Percentiles rank a stretch among this genome's conserved stretches.
Evolutionary conservation across 352 stramenopile genomes (phyloP).

Genomic region (Blastocystis sp.): DNA sequence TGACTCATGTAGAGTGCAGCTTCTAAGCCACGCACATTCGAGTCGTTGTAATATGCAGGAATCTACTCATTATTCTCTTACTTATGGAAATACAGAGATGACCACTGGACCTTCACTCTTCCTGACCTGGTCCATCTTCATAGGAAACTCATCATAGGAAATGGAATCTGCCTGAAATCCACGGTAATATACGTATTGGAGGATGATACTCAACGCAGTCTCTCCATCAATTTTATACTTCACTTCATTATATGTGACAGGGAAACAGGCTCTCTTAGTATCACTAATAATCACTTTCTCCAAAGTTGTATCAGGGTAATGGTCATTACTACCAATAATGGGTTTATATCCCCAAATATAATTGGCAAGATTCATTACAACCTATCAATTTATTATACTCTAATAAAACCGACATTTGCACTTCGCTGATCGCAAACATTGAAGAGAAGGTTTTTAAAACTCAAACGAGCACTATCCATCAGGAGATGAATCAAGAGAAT

Average conservation of each 20-base stretch:
- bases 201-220: constrained; percentile 19
- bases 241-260: neutral
- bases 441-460: neutral
- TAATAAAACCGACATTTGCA: neutral
- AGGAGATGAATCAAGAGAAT: neutral
- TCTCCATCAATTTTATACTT: constrained; percentile 3
- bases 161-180: neutral
- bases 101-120: neutral
- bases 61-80: neutral
- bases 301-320: neutral
- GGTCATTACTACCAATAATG: constrained; percentile 31
- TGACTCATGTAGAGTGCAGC: neutral
- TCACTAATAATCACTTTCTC: neutral
- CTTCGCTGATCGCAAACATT: constrained; percentile 47
- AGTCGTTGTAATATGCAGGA: constrained; percentile 13
- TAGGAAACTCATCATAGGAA: neutral
- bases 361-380: constrained; percentile 42
- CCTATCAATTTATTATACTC: neutral
- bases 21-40: constrained; percentile 36
- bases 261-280: neutral
- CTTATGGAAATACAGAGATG: constrained; percentile 1
- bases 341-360: constrained; percentile 64
- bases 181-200: constrained; percentile 47
- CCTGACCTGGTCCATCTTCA: neutral
- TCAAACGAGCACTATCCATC: neutral